Evolutionary conservation across 1,139 yeast species (phyloP), one percentile per base, ranked within the genome.

Genomic region (Magnusiomyces paraingens): DNA sequence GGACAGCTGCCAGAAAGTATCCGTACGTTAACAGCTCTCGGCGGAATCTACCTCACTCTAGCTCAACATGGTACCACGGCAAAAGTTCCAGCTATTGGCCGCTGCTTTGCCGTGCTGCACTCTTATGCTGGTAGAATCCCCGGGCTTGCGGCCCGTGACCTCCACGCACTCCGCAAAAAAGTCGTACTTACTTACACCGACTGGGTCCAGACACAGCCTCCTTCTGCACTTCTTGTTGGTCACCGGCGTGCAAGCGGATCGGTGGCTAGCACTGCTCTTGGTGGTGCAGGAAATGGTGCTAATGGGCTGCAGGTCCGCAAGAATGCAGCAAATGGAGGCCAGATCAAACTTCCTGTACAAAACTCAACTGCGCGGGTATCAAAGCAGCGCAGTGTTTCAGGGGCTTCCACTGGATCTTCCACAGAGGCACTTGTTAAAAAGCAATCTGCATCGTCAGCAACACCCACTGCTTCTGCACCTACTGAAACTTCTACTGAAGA

Each of bases 11-110:
- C 49, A 2, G 49, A 46, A 21, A 46, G n/a, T 18, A 32, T 46
- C 40, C 35, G 36, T 12, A 46, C 36, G 22, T 18, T 17, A 32
- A 46, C 41, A 8, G 49, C 49, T 5, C 32, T 46, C 17, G 49
- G 49, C 10, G 49, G 49, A 8, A 46, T 46, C 29, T 46, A 46
- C 29, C 20, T 46, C 29, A 46, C 49, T 11, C 20, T 46, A 8
- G 36, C 18, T 8, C 35, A 46, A 8, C 49, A 46, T 32, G 14
- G 42, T 18, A 46, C 49, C 17, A 46, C 49, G 6, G 29, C 18
- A 17, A 46, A 46, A 18, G 40, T 46, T 17, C 49, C 49, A 8
- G 49, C 49, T 3, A 46, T 46, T 20, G 15, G 17, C 42, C 20
- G 20, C 17, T 35, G 42, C 42, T 46, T 46, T 32, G 26, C 42